phyloP scores from a whole-genome alignment of 1,139 yeast genomes.

The Diutina mesorugosa region DNA sequence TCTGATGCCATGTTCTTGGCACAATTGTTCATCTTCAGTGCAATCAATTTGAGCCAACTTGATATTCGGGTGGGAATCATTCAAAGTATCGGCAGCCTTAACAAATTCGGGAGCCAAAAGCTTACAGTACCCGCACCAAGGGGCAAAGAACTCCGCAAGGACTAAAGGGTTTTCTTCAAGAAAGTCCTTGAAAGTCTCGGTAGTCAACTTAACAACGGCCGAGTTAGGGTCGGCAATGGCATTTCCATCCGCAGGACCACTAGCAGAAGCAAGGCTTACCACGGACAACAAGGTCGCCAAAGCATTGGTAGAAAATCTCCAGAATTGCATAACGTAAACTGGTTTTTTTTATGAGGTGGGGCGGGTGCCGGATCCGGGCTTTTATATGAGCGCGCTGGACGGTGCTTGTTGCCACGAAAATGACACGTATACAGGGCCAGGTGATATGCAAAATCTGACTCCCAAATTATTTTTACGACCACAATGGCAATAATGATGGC shows the following conservation, averaged over 20 bases:
- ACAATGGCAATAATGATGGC: not conserved
- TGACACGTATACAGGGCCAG: conserved; percentile 1
- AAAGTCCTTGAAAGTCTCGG: conserved; percentile 48
- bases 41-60: conserved; percentile 89
- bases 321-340: not conserved
- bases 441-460: not conserved
- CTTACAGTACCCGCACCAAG: conserved; percentile 99
- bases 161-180: conserved; percentile 65
- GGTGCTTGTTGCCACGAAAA: not conserved
- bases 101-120: conserved; percentile 84
- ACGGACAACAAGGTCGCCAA: not conserved
- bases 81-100: conserved; percentile 68
- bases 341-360: not conserved
- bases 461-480: not conserved
- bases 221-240: conserved; percentile 75
- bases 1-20: conserved; percentile 59
- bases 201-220: conserved; percentile 71
- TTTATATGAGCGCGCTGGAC: not conserved
- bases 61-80: conserved; percentile 44
- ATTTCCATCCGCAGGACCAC: conserved; percentile 36
- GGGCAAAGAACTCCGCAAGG: conserved; percentile 92
- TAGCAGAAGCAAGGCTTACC: conserved; percentile 11
- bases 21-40: conserved; percentile 72
- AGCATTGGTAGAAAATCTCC: not conserved
- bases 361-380: not conserved